Evolutionary conservation across 1,284 basidiomycete genomes (phyloP), one percentile per base, ranked within the genome.

Genomic region (Inonotus hispidus): DNA sequence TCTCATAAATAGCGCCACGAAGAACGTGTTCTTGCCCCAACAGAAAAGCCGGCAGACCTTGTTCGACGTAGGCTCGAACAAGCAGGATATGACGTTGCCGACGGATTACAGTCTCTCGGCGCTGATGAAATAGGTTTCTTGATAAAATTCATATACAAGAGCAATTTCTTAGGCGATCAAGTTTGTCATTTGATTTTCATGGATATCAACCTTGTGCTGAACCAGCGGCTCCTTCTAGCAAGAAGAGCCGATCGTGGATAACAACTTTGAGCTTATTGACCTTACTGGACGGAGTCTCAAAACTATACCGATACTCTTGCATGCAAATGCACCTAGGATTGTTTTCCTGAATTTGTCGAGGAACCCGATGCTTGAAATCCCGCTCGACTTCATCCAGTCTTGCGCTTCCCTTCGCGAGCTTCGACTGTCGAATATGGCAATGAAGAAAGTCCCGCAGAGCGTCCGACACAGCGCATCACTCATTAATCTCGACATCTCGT

Each of bases 311-410:
- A 89, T 97, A 67, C 81, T 89, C 64, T 80, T 98, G 3, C 94
- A 99, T 72, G 81, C 86, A 62, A 88, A 94, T 66, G 94, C 95
- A 2, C 86, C 92, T 68, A 85, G 85, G 55, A 95, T 99, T 69
- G 80, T 92, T 67, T 88, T 83, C 56, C 87, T 99, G 62, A 93
- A 94, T 67, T 82, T 99, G 7, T 96, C 95, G 2, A 86, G 91
- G 62, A 99, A 99, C 71, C 95, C 96, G 1, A 94, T 97, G 83
- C 84, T 95, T 58, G 96, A 99, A 72, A 88, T 99, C 39, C 97
- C 97, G 0, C 84, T 93, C 54, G 97, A 99, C 75, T 99, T 99
- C 71, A 90, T 98, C 56, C 93, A 98, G 73, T 85, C 90, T 10
- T 98, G 95, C 70, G 85, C 83, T 2, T 84, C 79, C 4, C 81